Base-by-base conservation (phyloP, 148 eudicot genomes). In the Camellia japonica region DNA sequence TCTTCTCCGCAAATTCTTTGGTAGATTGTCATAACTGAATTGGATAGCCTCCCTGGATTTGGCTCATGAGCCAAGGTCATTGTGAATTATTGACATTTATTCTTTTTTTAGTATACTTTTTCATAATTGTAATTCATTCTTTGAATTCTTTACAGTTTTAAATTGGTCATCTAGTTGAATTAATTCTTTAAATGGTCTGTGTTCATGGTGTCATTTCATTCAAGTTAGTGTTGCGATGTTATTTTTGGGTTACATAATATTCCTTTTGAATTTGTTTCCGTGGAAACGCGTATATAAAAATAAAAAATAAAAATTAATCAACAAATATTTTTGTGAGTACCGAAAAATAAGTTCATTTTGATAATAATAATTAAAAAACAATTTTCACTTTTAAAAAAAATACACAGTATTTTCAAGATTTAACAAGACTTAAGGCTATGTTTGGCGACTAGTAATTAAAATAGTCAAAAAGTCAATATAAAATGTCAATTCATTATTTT, bases 11-110 rank as follows among this genome's bases (percentile, higher is more conserved):
- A 2, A 78, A 95, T 59, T 66, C 92, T 46, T 52, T 93, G 79
- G 91, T 94, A 60, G 90, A 92, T 87, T 94, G 94, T 58, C 95
- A 89, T 84, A 89, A 88, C 82, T 93, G 61, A 78, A 74, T 9
- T 44, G 30, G 0, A n/a, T 30, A 60, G 7, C 63, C 47, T 23
- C 18, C 51, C 19, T 20, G 38, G 42, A 9, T 49, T 71, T n/a
- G 23, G n/a, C 54, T 14, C n/a, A 13, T 51, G 3, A 30, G 38
- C 51, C 58, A 51, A 51, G 74, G 5, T 71, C 11, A 52, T 51
- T 72, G n/a, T 72, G 61, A 72, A 72, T 54, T 72, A 52, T 51
- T 20, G 13, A 19, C 52, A 68, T 68, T 51, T 58, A 75, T 75
- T 69, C 18, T 67, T 74, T 61, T 47, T 54, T 13, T 30, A 44